Percentiles rank a stretch among this genome's conserved stretches.
Evolutionary conservation across 805 yeast species (phyloP).

Genomic region (Jamesozyma spencerorum): DNA sequence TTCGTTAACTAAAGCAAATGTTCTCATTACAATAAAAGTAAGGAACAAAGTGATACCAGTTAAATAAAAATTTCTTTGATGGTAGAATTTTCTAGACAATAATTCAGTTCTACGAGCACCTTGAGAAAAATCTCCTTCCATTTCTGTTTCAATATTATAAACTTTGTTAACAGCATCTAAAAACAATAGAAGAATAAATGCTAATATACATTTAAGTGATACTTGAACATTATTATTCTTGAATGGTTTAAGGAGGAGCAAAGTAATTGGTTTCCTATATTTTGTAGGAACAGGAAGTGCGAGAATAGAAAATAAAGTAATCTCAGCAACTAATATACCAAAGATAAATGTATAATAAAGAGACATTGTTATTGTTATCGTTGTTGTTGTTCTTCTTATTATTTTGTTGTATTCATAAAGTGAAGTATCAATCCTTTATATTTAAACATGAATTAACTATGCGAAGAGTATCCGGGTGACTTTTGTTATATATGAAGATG

Average conservation of each 20-base stretch:
- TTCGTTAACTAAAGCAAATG: constrained; percentile 71
- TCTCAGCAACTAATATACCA: constrained; percentile 66
- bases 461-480: neutral
- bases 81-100: constrained; percentile 85
- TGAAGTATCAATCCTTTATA: too few relatives aligned
- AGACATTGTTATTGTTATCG: constrained; percentile 15
- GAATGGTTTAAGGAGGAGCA: constrained; percentile 58
- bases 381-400: neutral
- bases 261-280: constrained; percentile 58
- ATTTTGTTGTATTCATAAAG: neutral
- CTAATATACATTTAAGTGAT: constrained; percentile 70
- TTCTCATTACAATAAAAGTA: constrained; percentile 75
- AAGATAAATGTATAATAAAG: constrained; percentile 43
- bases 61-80: constrained; percentile 92
- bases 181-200: constrained; percentile 75
- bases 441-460: too few relatives aligned
- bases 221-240: constrained; percentile 62
- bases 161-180: constrained; percentile 84
- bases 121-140: constrained; percentile 15
- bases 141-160: constrained; percentile 55
- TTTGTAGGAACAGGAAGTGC: constrained; percentile 80
- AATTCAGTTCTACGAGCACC: constrained; percentile 65
- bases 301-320: constrained; percentile 66
- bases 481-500: neutral
- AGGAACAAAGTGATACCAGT: constrained; percentile 92